Evolutionary conservation across 495 filamentous ascomycete species (phyloP), one percentile per base, ranked within the genome.

Genomic region (Penicillium antarcticum): DNA sequence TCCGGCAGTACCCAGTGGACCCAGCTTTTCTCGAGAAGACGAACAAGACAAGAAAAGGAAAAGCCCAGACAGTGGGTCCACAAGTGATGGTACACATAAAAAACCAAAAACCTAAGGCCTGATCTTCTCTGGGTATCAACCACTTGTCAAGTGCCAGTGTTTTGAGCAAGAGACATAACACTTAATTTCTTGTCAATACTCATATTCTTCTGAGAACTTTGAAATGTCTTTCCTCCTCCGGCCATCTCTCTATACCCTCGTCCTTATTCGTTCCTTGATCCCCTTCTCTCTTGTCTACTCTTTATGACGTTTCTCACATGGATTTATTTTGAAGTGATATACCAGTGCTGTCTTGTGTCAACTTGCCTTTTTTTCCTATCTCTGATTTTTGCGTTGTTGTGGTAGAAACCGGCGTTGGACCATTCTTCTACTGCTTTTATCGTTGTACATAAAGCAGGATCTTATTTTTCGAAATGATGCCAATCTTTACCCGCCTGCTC

Each of bases 1-100:
- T 5, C 94, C 94, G 14, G 81, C 95, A 5, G 82, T 83, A 1
- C 79, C 81, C 17, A 87, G 74, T 18, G 87, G 87, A 12, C 85
- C 87, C 5, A 81, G 82, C 45, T 89, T 91, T 58, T 62, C 83
- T 31, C 72, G 86, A n/a, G 75, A 79, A 9, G 78, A 77, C 24
- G 77, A 81, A 21, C 69, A 63, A 51, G 73, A 75, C 17, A 77
- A 72, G 54, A 83, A 83, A 55, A 71, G 78, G 49, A 82, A 82
- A 51, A 77, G 62, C 52, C 75, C 79, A 2, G 79, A 83, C 24
- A 64, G 61, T 5, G 77, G 74, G 14, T 61, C 65, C 0, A 54
- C 56, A 37, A 67, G 57, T 3, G 69, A 72, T 47, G 69, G 67
- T 18, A 53, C 69, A 42, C 55, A 58, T 40, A 82, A 82, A 65